Conservation (phyloP, 148 eudicot genomes). For the Amaranthus hypochondriacus region DNA sequence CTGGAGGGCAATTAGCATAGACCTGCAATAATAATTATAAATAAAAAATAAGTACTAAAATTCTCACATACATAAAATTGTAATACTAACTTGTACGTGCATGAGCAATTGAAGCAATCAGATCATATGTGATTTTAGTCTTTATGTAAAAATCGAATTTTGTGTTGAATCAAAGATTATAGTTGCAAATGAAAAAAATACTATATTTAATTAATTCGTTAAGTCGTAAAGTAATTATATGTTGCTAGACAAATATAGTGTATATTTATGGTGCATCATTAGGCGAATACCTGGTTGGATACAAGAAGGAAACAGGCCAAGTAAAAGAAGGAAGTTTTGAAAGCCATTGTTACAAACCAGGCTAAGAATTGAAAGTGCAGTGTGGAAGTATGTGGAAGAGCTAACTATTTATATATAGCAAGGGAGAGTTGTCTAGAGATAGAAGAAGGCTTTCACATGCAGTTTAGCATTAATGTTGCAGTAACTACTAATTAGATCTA, state of each 20-base stretch:
- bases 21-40: not conserved
- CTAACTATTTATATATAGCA: constrained; percentile 6
- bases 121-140: too few relatives aligned
- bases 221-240: too few relatives aligned
- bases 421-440: not conserved
- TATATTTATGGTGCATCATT: not conserved
- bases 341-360: constrained; percentile 19
- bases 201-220: too few relatives aligned
- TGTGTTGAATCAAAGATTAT: too few relatives aligned
- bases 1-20: not conserved
- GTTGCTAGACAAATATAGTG: too few relatives aligned
- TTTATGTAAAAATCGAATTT: too few relatives aligned
- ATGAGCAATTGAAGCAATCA: too few relatives aligned
- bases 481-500: not conserved
- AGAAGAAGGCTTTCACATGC: too few relatives aligned
- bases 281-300: constrained; percentile 16
- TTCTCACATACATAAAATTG: too few relatives aligned
- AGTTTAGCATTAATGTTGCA: not conserved
- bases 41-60: not conserved
- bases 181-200: too few relatives aligned
- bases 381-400: not conserved
- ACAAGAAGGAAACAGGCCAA: constrained; percentile 20
- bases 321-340: constrained; percentile 13
- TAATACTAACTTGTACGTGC: too few relatives aligned
- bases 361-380: not conserved